These are phyloP conservation scores for Clitopilus hobsonii DNA, from an alignment of 768 basidiomycete species.

Conservation along the genomic window DNA sequence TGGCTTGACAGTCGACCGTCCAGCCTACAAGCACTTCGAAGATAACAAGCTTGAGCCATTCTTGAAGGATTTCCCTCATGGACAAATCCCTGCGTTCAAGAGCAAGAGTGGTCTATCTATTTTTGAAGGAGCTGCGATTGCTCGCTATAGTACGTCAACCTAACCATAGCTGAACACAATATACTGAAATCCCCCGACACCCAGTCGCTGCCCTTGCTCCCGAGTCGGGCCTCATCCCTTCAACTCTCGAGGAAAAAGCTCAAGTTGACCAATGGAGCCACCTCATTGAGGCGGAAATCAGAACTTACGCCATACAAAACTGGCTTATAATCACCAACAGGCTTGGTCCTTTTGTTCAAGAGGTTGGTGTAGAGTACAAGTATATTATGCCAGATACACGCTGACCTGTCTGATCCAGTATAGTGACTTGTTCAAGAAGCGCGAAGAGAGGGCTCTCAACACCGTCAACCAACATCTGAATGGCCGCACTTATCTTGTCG, in stretches of 20 bases:
- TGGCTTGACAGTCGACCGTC: neutral
- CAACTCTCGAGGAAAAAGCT: slow-evolving; percentile 51
- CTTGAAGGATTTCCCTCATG: slow-evolving; percentile 67
- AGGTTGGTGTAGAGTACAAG: slow-evolving; percentile 33
- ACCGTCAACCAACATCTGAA: no score
- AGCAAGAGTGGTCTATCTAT: slow-evolving; percentile 69
- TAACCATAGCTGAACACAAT: neutral
- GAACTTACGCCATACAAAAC: slow-evolving; percentile 19
- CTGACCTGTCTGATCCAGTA: neutral
- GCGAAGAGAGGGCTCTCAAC: no score
- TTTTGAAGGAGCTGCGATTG: slow-evolving; percentile 74
- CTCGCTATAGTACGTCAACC: slow-evolving; percentile 79
- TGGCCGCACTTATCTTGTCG: no score
- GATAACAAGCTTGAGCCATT: slow-evolving; percentile 71
- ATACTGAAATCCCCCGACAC: slow-evolving; percentile 4
- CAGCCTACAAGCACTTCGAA: slow-evolving; percentile 52
- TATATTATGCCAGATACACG: neutral
- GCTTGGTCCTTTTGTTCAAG: slow-evolving; percentile 61
- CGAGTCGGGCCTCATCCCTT: slow-evolving; percentile 62
- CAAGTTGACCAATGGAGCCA: slow-evolving; percentile 68
- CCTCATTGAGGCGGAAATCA: slow-evolving; percentile 54
- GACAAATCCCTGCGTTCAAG: slow-evolving; percentile 82
- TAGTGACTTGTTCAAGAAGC: no score
- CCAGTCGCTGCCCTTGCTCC: slow-evolving; percentile 60
- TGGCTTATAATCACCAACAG: slow-evolving; percentile 31